Evolutionary conservation across 108 stramenopile genomes (phyloP).

Genomic region (Pseudonitzschia multiseries): DNA sequence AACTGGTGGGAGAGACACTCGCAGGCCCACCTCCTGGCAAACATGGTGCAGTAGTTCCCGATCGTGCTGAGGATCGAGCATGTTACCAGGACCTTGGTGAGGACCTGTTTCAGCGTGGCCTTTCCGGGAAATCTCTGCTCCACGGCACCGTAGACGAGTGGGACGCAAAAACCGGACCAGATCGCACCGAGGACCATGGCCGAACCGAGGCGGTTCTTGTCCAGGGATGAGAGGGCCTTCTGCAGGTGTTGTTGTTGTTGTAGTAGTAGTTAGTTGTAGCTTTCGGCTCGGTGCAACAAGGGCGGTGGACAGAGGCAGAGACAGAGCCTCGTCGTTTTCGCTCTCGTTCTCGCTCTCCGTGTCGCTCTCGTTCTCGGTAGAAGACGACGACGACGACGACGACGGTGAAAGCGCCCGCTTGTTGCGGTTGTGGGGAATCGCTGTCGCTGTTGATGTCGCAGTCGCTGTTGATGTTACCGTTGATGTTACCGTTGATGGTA

Average conservation of each 20-base stretch:
- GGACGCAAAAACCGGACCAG: not conserved
- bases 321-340: too few species aligned
- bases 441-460: not conserved
- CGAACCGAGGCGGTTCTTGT: not conserved
- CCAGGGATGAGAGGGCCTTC: not conserved
- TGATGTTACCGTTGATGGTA: too few species aligned
- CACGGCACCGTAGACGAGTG: not conserved
- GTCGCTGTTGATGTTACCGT: not conserved
- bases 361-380: too few species aligned
- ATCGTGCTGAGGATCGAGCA: not conserved
- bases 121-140: slow-evolving; percentile 2
- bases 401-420: too few species aligned
- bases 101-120: not conserved
- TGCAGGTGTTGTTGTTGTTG: too few species aligned
- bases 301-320: too few species aligned
- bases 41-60: slow-evolving; percentile 3
- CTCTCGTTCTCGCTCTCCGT: too few species aligned
- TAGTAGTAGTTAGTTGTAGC: too few species aligned
- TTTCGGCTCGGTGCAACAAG: too few species aligned
- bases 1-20: not conserved
- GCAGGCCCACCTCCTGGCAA: not conserved
- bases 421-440: too few species aligned
- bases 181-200: not conserved
- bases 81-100: not conserved
- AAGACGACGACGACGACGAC: too few species aligned